Base-by-base conservation (phyloP, 179 eudicot species). In the Silene coronaria region DNA sequence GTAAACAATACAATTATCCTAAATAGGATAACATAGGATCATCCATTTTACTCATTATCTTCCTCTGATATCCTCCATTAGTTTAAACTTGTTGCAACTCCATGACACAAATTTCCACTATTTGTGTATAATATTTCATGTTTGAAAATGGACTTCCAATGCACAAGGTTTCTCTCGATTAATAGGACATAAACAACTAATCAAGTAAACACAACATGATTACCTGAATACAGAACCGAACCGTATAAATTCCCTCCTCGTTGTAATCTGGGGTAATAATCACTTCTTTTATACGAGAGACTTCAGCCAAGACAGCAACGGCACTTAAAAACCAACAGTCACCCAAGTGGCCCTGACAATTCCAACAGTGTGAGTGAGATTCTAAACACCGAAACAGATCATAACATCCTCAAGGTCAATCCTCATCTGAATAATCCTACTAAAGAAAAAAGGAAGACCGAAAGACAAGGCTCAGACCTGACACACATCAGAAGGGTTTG, bases 271-370 rank as follows among this genome's bases (percentile, higher is more conserved):
- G 97, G 68, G 99, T 95, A 59, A 95, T 92, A 59, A 95, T 90
- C 69, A 95, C 97, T 85, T 95, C 95, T 16, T 96, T 92, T 87
- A 95, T 87, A 62, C 87, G 88, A 70, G 97, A 92, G 77, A 90
- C 97, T 86, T 92, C 99, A 72, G 99, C 89, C 67, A 95, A 80
- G 80, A 95, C 99, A 83, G 99, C 99, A 74, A 95, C 97, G 75
- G 99, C 99, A 80, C 99, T 95, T 86, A 95, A 78, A 87, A 95
- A 95, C 99, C 99, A 95, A 77, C 99, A 95, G 84, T 95, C 97
- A 51, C 99, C 99, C 77, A 95, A 79, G 76, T 92, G 97, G 6
- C 99, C 99, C 99, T 95, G 89, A 45, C 64, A 66, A 82, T 34
- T 32, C 34, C 72, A 79, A 67, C 74, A 45, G 12, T 12, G 21